Evolutionary conservation across 352 stramenopile genomes (phyloP).

Genomic region (Discostella stelligera): DNA sequence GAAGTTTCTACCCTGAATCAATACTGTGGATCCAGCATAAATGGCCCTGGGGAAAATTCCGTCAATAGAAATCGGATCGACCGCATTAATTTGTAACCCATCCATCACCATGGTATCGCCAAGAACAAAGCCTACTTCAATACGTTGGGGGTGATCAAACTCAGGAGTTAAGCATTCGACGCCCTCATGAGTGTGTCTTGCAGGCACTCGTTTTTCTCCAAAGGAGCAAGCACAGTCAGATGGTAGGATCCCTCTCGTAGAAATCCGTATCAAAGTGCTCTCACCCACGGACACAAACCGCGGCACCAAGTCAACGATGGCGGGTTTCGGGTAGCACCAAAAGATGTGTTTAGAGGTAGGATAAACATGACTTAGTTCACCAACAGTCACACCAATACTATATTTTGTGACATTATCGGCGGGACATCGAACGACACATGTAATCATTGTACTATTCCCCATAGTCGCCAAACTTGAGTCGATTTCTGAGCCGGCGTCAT

Average conservation of each 20-base stretch:
- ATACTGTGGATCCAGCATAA: constrained; percentile 21
- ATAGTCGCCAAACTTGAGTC: constrained; percentile 11
- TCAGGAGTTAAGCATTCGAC: constrained; percentile 27
- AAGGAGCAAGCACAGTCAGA: constrained; percentile 18
- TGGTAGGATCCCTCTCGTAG: constrained; percentile 4
- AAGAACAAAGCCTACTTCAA: constrained; percentile 6
- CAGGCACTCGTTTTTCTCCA: constrained; percentile 1
- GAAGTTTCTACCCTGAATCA: constrained; percentile 34
- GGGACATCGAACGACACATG: constrained; percentile 24
- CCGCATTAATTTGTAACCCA: constrained; percentile 15
- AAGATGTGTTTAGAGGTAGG: constrained; percentile 16
- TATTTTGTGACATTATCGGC: constrained; percentile 10
- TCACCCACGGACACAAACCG: constrained; percentile 23
- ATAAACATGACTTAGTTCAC: background rate
- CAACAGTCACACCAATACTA: constrained; percentile 10
- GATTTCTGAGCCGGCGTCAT: constrained; percentile 8
- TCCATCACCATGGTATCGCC: constrained; percentile 13
- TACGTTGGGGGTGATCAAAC: constrained; percentile 25
- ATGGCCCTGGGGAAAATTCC: constrained; percentile 17
- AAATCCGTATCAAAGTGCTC: constrained; percentile 13
- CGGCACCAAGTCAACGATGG: constrained; percentile 11
- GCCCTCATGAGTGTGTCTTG: background rate
- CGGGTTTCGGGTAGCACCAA: constrained; percentile 28
- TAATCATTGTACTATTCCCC: constrained; percentile 12
- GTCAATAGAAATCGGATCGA: constrained; percentile 23